A percentile compares a stretch with the other conserved stretches of the same genome.
Evolutionary conservation across 495 filamentous ascomycete genomes (phyloP).

Genomic region (Penicillium cosmopolitanum): DNA sequence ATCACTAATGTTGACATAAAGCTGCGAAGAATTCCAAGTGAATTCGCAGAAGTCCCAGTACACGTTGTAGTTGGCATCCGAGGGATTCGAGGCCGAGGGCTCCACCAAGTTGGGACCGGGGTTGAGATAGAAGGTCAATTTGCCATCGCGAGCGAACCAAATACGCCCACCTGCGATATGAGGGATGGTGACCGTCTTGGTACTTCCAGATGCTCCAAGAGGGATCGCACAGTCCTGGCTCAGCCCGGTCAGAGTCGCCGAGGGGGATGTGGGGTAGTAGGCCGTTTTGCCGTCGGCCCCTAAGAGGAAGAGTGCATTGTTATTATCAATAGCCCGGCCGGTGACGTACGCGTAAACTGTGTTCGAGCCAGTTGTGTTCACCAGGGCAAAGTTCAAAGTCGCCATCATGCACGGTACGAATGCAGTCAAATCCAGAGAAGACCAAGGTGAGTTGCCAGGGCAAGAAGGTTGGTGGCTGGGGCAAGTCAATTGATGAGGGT

Average conservation of each 20-base stretch:
- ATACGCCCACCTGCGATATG: conserved; percentile 69
- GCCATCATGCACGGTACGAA: conserved; percentile 29
- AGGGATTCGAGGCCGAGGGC: conserved; percentile 66
- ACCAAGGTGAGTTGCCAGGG: background rate
- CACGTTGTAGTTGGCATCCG: conserved; percentile 67
- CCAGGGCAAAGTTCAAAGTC: conserved; percentile 60
- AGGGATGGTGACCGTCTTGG: conserved; percentile 64
- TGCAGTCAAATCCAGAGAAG: background rate
- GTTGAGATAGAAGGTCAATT: conserved; percentile 71
- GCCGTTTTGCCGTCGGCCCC: conserved; percentile 60
- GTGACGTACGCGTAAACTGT: conserved; percentile 73
- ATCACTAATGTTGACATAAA: conserved; percentile 76
- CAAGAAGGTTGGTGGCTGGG: background rate
- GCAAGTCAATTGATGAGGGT: background rate
- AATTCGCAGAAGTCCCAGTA: conserved; percentile 75
- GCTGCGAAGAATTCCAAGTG: conserved; percentile 66
- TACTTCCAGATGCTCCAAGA: conserved; percentile 62
- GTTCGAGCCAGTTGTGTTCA: conserved; percentile 64
- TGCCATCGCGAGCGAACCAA: conserved; percentile 66
- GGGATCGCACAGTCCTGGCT: conserved; percentile 61
- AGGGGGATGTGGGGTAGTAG: conserved; percentile 59
- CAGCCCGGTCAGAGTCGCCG: conserved; percentile 47
- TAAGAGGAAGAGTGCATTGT: conserved; percentile 62
- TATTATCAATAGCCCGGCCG: conserved; percentile 63
- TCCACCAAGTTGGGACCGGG: conserved; percentile 71